phyloP scores from a whole-genome alignment of 2,329 filamentous ascomycete genomes.

The Colletotrichum salicis region DNA sequence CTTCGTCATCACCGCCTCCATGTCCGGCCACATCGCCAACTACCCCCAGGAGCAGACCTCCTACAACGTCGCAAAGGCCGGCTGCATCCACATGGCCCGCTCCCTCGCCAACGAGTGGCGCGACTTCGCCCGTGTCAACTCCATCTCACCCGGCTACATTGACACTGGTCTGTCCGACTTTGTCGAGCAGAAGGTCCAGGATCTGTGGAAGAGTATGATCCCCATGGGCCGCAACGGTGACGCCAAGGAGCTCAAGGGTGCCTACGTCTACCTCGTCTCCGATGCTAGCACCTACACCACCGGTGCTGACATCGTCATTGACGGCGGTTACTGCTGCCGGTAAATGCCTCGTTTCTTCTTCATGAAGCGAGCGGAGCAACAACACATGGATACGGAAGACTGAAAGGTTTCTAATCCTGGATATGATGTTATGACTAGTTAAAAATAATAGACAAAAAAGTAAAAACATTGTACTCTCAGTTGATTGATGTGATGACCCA shows the following conservation, averaged over 20 bases:
- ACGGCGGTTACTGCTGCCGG: slow-evolving; percentile 72
- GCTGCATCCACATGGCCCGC: slow-evolving; percentile 58
- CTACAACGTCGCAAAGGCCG: slow-evolving; percentile 74
- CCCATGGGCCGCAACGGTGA: slow-evolving; percentile 77
- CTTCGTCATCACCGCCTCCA: slow-evolving; percentile 76
- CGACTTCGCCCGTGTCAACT: slow-evolving; percentile 73
- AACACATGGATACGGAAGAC: slow-evolving; percentile 9
- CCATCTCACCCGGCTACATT: slow-evolving; percentile 75
- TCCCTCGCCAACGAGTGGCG: slow-evolving; percentile 74
- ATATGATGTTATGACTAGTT: slow-evolving; percentile 29
- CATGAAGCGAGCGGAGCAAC: slow-evolving; percentile 8
- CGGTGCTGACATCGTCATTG: slow-evolving; percentile 75
- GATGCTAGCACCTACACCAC: slow-evolving; percentile 83
- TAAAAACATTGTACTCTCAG: neutral
- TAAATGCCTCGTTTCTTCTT: slow-evolving; percentile 40
- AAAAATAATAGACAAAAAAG: slow-evolving; percentile 12
- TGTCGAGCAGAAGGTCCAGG: slow-evolving; percentile 73
- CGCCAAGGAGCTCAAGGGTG: slow-evolving; percentile 77
- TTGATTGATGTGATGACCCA: neutral
- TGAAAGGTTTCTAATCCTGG: slow-evolving; percentile 1
- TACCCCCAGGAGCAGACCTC: slow-evolving; percentile 75
- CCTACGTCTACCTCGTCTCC: slow-evolving; percentile 81
- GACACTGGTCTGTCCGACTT: slow-evolving; percentile 75
- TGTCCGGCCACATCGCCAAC: slow-evolving; percentile 78
- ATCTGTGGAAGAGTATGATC: slow-evolving; percentile 79